Conservation (phyloP, 2,329 filamentous ascomycete species). For the Colletotrichum shisoi region DNA sequence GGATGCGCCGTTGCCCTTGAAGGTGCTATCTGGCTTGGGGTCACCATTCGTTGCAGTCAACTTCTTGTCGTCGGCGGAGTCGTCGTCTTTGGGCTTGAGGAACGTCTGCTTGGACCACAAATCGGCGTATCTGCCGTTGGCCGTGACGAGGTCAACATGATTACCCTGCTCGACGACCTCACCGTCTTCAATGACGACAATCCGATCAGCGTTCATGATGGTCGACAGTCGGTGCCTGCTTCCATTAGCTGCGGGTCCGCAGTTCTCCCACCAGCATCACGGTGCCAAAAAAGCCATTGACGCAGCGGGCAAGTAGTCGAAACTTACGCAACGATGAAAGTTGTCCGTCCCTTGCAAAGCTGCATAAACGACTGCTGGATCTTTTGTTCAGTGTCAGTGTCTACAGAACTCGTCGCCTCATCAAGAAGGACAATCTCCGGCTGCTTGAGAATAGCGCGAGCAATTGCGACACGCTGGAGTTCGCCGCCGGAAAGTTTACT, state of each 20-base stretch:
- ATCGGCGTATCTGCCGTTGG: slow-evolving; percentile 68
- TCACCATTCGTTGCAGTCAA: slow-evolving; percentile 50
- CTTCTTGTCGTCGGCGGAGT: slow-evolving; percentile 2
- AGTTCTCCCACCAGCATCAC: background rate
- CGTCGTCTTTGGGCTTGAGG: slow-evolving; percentile 56
- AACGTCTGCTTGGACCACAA: slow-evolving; percentile 72
- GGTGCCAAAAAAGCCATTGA: too few species aligned
- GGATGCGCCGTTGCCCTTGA: slow-evolving; percentile 48
- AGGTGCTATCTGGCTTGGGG: slow-evolving; percentile 48
- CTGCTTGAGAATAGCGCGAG: slow-evolving; percentile 75
- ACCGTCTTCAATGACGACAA: slow-evolving; percentile 71
- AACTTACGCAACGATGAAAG: slow-evolving; percentile 70
- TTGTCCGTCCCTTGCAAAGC: slow-evolving; percentile 69
- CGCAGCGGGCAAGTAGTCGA: background rate
- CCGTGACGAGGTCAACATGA: slow-evolving; percentile 65
- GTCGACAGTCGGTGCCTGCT: slow-evolving; percentile 72
- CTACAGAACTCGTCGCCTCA: slow-evolving; percentile 80
- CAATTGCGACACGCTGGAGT: slow-evolving; percentile 72
- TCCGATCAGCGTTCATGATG: slow-evolving; percentile 72
- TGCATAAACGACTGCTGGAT: slow-evolving; percentile 69
- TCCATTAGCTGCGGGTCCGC: background rate
- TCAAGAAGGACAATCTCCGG: slow-evolving; percentile 80
- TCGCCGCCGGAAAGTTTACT: slow-evolving; percentile 72
- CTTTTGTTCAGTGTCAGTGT: slow-evolving; percentile 72
- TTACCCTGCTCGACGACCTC: slow-evolving; percentile 69